Base-by-base conservation (phyloP, 495 filamentous ascomycete species). In the Podospora anserina region DNA sequence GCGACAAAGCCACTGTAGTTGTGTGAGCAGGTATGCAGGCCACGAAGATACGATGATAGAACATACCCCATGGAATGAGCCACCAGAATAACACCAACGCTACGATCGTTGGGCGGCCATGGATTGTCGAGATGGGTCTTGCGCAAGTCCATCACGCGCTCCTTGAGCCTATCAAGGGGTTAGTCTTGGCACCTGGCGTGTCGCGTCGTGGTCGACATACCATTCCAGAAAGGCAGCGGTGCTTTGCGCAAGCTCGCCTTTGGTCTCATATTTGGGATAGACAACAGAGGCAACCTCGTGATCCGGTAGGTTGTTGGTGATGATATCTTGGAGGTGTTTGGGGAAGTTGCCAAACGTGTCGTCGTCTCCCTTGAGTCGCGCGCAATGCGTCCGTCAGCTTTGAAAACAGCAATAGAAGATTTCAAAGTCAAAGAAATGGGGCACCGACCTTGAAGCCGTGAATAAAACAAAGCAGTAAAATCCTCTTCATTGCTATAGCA, bases 191-290 rank as follows among this genome's bases (percentile, higher is more conserved):
- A 53, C 49, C 64, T 18, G 66, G 32, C 28, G 28, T 1, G 28
- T 44, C 39, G 5, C 30, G 61, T 56, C 2, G n/a, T 16, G 27
- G 30, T 27, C 4, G 13, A 49, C 74, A 61, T 78, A 93, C 94
- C 95, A 99, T 80, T 92, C 92, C 70, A 92, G 84, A 71, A 99
- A 94, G 4, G 84, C 82, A 20, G 79, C 82, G 20, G 96, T 92
- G 71, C 88, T 91, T 76, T 91, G 86, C 44, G 84, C 84, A 64
- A 99, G 78, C 74, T 96, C 93, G 0, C 95, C 95, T 70, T 89
- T 86, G 5, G 95, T 99, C 78, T 97, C 93, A 76, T 92, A 99
- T 73, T 90, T 91, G 5, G 95, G 95, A 78, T 97, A 99, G 28
- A 91, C 87, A 59, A 91, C 83, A 0, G 87, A 87, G 56, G 80